Conservation (phyloP, 345 rosid species). For the Mallotus nudiflorus region DNA sequence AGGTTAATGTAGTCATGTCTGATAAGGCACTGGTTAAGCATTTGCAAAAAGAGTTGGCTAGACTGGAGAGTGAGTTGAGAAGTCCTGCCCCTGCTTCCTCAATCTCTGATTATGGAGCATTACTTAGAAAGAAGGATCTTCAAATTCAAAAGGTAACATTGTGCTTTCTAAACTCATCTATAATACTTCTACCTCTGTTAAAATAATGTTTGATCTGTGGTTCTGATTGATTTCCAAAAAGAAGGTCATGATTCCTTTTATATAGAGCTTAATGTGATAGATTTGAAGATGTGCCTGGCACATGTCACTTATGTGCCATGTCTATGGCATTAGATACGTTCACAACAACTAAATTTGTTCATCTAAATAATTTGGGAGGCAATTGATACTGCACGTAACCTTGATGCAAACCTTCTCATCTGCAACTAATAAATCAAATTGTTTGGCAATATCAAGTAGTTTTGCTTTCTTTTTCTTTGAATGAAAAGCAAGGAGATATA, state of each 20-base stretch:
- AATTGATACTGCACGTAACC: background rate
- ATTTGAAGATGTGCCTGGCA: background rate
- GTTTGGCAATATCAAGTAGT: background rate
- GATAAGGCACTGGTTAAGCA: conserved; percentile 98
- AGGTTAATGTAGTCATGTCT: conserved; percentile 97
- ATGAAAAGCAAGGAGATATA: background rate
- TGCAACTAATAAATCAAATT: background rate
- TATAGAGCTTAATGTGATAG: background rate
- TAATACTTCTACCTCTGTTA: too few species aligned
- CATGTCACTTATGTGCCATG: background rate
- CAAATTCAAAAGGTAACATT: conserved; percentile 79
- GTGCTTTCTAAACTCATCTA: background rate
- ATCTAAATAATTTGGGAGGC: background rate
- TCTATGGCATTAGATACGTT: background rate
- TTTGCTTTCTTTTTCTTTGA: background rate
- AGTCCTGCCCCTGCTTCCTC: conserved; percentile 60
- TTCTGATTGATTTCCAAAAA: background rate
- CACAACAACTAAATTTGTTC: background rate
- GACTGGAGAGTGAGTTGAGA: conserved; percentile 88
- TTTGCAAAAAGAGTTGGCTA: conserved; percentile 84
- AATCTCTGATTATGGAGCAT: conserved; percentile 57
- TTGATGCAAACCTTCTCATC: background rate
- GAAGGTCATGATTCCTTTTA: too few species aligned
- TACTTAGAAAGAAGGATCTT: conserved; percentile 81
- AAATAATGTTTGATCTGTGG: background rate